These are phyloP conservation scores for Stachybotrys chlorohalonatus DNA, from an alignment of 2,329 filamentous ascomycete species.

Conservation along the genomic window DNA sequence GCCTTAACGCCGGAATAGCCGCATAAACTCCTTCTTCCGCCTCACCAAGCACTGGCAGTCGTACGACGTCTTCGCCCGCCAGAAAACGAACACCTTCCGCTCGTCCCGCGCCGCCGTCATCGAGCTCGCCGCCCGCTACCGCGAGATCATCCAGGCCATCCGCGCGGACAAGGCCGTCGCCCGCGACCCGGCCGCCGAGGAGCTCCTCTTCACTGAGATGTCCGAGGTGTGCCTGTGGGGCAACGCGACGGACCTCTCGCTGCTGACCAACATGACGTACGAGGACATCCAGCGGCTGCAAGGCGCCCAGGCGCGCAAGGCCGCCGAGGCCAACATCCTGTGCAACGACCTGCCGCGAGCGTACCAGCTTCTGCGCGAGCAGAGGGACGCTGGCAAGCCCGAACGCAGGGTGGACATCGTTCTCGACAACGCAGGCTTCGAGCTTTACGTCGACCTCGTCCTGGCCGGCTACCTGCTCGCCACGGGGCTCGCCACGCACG, in stretches of 20 bases:
- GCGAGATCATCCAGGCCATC: conserved; percentile 61
- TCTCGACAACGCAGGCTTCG: conserved; percentile 94
- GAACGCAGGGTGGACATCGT: conserved; percentile 85
- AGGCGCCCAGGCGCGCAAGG: conserved; percentile 77
- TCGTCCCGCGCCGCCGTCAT: conserved; percentile 81
- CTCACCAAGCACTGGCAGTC: conserved; percentile 74
- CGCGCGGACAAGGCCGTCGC: conserved; percentile 41
- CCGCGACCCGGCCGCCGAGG: conserved; percentile 58
- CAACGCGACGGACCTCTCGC: conserved; percentile 88
- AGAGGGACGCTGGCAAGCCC: conserved; percentile 51
- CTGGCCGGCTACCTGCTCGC: conserved; percentile 84
- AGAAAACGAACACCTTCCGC: conserved; percentile 87
- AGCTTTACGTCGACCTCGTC: conserved; percentile 91
- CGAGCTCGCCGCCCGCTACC: conserved; percentile 73
- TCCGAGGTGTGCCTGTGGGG: conserved; percentile 96
- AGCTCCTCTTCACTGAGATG: conserved; percentile 81
- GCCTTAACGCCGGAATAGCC: conserved; percentile 30
- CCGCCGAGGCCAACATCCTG: conserved; percentile 83
- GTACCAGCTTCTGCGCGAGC: conserved; percentile 59
- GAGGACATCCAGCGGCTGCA: conserved; percentile 97
- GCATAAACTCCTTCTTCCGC: conserved; percentile 70
- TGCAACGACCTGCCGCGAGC: conserved; percentile 73
- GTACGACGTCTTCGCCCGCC: conserved; percentile 82
- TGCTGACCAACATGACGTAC: conserved; percentile 82
- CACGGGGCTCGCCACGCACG: conserved; percentile 71